These are phyloP conservation scores for Mesembryanthemum crystallinum DNA, from an alignment of 148 eudicot species.

Conservation along the genomic window DNA sequence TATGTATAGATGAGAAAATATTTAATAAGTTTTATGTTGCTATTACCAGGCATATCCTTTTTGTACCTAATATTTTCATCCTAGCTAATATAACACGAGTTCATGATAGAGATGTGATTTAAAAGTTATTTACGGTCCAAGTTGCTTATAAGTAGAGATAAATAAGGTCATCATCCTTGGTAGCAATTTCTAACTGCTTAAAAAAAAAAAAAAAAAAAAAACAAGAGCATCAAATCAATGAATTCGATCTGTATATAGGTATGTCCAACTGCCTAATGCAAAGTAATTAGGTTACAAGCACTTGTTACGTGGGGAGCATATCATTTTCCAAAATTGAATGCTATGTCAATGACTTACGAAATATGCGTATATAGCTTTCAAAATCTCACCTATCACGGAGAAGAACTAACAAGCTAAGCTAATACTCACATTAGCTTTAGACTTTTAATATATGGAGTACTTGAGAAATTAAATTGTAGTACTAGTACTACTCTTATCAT, in stretches of 20 bases:
- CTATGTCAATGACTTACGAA: conserved; percentile 7
- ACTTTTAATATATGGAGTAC: background rate
- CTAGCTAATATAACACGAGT: background rate
- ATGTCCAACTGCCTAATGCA: conserved; percentile 1
- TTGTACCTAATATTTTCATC: no score
- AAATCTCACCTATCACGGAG: conserved; percentile 3
- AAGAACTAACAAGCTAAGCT: background rate
- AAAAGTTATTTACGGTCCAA: conserved; percentile 6
- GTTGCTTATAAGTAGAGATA: conserved; percentile 23
- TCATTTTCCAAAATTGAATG: conserved; percentile 12
- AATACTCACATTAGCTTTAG: background rate
- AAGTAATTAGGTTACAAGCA: conserved; percentile 22
- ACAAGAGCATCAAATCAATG: conserved; percentile 4
- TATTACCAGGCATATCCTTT: no score
- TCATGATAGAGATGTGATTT: conserved; percentile 16
- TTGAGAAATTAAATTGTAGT: background rate
- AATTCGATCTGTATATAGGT: background rate
- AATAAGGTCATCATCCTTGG: conserved; percentile 19
- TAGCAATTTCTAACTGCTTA: conserved; percentile 12
- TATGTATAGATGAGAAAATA: no score
- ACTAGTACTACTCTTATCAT: no score
- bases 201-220: no score
- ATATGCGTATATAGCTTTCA: background rate
- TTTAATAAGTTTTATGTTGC: no score
- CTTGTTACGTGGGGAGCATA: conserved; percentile 23